phyloP scores from a whole-genome alignment of 768 basidiomycete genomes.

The Leccinum arenicola region DNA sequence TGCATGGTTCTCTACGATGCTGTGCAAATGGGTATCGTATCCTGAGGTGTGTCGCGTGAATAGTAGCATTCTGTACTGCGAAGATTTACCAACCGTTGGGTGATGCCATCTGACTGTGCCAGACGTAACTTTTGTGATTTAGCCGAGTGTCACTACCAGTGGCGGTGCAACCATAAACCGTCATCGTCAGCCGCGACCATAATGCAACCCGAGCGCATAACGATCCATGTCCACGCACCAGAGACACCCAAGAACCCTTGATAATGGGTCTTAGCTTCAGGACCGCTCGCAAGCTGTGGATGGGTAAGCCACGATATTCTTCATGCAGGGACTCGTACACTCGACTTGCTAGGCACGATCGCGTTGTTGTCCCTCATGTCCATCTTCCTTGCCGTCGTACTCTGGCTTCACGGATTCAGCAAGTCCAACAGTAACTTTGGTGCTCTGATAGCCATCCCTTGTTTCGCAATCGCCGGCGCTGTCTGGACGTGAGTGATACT shows the following conservation, averaged over 20 bases:
- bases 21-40: background rate
- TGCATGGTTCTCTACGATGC: background rate
- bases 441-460: slow-evolving; percentile 38
- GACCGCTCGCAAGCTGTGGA: slow-evolving; percentile 40
- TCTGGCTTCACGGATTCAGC: slow-evolving; percentile 34
- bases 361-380: slow-evolving; percentile 34
- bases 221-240: background rate
- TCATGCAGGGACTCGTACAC: background rate
- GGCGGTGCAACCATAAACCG: background rate
- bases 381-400: slow-evolving; percentile 35
- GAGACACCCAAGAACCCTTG: background rate
- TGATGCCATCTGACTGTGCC: slow-evolving; percentile 8
- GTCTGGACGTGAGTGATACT: slow-evolving; percentile 30
- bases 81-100: slow-evolving; percentile 6
- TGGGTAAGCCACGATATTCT: slow-evolving; percentile 24
- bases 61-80: background rate
- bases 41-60: slow-evolving; percentile 1
- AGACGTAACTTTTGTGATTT: background rate
- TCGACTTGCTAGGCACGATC: slow-evolving; percentile 31
- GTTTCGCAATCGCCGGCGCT: slow-evolving; percentile 16
- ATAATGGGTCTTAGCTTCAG: slow-evolving; percentile 45
- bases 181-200: slow-evolving; percentile 8
- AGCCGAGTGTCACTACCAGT: background rate
- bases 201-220: background rate
- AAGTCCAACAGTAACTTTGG: slow-evolving; percentile 38